These are phyloP conservation scores for Backusella tuberculispora DNA, from an alignment of 192 early-diverging fungal genomes.

Conservation along the genomic window DNA sequence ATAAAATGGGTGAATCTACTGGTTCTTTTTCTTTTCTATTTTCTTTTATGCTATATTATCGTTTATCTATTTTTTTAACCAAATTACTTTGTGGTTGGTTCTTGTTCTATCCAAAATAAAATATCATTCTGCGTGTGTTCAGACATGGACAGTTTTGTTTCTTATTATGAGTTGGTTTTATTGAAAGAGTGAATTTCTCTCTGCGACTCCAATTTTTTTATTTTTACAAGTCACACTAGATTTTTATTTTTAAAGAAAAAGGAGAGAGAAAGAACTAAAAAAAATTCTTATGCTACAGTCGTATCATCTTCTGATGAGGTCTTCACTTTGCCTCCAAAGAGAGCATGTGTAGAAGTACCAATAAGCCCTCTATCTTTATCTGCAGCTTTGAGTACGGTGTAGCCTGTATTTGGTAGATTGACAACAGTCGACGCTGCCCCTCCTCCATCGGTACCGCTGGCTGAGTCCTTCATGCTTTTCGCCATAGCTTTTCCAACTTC, in stretches of 20 bases:
- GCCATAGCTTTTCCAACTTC: neutral
- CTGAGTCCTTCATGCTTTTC: neutral
- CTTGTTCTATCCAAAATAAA: slow-evolving; percentile 18
- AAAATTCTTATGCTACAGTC: neutral
- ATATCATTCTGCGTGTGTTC: neutral
- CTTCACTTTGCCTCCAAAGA: neutral
- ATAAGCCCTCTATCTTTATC: neutral
- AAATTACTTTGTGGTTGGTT: neutral
- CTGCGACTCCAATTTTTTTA: too few species aligned
- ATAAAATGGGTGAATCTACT: neutral
- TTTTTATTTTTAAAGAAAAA: neutral
- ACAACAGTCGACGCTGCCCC: neutral
- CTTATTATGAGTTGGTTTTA: neutral
- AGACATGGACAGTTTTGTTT: neutral
- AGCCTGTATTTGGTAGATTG: neutral
- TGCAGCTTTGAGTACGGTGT: neutral
- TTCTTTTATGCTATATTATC: too few species aligned
- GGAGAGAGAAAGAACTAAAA: neutral
- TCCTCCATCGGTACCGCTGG: neutral
- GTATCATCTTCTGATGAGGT: neutral
- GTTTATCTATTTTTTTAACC: neutral
- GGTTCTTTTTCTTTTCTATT: too few species aligned
- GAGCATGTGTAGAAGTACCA: neutral
- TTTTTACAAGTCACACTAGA: too few species aligned
- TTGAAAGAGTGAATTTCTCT: neutral